Percentiles rank a stretch among this genome's conserved stretches.
Conservation (phyloP, 1,284 basidiomycete genomes). For the Mycena sp. region DNA sequence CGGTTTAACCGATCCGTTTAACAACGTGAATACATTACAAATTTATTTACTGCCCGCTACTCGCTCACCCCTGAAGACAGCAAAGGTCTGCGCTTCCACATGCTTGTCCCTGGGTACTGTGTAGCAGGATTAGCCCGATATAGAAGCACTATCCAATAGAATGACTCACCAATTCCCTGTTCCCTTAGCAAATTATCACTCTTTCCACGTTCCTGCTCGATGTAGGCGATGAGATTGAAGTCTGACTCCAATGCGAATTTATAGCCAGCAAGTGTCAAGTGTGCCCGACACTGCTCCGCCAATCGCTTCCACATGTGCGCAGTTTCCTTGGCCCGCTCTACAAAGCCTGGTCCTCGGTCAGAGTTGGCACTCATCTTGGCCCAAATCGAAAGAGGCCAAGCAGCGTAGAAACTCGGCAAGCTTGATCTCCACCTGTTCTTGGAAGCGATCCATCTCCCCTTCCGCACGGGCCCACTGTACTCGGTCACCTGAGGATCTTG, state of each 20-base stretch:
- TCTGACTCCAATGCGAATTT: neutral
- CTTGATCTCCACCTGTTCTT: constrained; percentile 1
- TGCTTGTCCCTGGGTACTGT: too few species aligned
- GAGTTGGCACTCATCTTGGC: neutral
- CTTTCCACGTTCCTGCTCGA: neutral
- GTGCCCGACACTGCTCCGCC: neutral
- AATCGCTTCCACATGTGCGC: neutral
- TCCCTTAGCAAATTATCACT: neutral
- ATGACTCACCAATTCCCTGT: constrained; percentile 1
- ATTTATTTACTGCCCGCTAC: too few species aligned
- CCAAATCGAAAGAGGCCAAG: neutral
- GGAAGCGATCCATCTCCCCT: constrained; percentile 7
- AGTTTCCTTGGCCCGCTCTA: neutral
- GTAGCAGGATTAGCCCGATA: too few species aligned
- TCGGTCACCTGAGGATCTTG: too few species aligned
- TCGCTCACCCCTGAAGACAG: too few species aligned
- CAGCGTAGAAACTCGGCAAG: constrained; percentile 1
- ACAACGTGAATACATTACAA: too few species aligned
- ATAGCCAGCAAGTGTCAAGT: neutral
- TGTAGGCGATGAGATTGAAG: neutral
- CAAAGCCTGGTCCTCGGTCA: neutral
- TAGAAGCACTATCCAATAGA: too few species aligned
- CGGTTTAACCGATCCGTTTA: too few species aligned
- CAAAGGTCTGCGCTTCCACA: too few species aligned
- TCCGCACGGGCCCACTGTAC: constrained; percentile 1